A percentile compares a stretch with the other conserved stretches of the same genome.
Conservation (phyloP, 202 grass and related monocot species). For the Digitaria exilis region DNA sequence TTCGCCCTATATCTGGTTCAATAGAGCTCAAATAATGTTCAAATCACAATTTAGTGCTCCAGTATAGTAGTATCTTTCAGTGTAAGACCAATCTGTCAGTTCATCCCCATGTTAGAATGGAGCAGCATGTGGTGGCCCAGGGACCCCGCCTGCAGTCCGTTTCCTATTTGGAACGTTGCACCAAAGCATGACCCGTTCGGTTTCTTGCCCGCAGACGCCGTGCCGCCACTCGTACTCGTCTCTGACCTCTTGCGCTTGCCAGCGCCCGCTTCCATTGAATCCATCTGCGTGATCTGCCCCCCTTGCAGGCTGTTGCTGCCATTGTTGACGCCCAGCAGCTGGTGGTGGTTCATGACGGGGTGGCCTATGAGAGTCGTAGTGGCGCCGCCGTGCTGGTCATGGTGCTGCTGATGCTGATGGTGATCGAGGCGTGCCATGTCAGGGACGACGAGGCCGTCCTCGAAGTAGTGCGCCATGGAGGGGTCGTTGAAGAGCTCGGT, state of each 20-base stretch:
- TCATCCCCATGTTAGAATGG: slow-evolving; percentile 64
- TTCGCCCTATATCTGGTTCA: slow-evolving; percentile 21
- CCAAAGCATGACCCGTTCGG: slow-evolving; percentile 56
- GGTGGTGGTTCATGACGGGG: slow-evolving; percentile 49
- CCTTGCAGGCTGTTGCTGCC: neutral
- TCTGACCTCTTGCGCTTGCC: slow-evolving; percentile 59
- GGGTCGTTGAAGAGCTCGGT: slow-evolving; percentile 72
- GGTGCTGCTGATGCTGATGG: neutral
- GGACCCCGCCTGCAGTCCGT: slow-evolving; percentile 45
- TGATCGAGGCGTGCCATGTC: slow-evolving; percentile 30
- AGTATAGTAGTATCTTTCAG: slow-evolving; percentile 9
- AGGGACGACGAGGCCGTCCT: slow-evolving; percentile 18
- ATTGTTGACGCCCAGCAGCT: slow-evolving; percentile 31
- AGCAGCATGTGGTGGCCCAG: slow-evolving; percentile 56
- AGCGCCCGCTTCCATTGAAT: slow-evolving; percentile 8
- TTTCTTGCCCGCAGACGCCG: slow-evolving; percentile 41
- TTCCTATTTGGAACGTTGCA: slow-evolving; percentile 59
- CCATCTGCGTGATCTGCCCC: slow-evolving; percentile 35
- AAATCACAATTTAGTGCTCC: slow-evolving; percentile 30
- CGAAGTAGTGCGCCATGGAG: slow-evolving; percentile 65
- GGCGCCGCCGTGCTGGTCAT: slow-evolving; percentile 16
- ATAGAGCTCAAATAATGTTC: slow-evolving; percentile 17
- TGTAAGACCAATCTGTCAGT: slow-evolving; percentile 34
- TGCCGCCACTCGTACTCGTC: slow-evolving; percentile 22
- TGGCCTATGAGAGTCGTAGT: slow-evolving; percentile 42